Evolutionary conservation across 768 basidiomycete species (phyloP).

Genomic region (Lentinula sp.): DNA sequence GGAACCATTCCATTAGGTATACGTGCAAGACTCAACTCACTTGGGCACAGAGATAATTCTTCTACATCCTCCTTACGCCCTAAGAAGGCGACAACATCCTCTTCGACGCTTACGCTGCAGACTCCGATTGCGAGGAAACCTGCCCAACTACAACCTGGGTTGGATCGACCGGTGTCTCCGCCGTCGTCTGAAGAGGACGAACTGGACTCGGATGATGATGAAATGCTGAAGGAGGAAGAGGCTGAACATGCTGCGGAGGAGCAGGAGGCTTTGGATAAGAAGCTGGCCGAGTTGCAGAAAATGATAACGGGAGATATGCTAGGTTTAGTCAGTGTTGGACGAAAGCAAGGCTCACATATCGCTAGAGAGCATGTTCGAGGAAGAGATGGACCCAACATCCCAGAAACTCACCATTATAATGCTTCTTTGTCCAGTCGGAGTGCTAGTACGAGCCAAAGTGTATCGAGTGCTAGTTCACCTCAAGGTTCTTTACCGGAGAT

Average conservation of each 20-base stretch:
- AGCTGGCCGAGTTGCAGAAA: slow-evolving; percentile 59
- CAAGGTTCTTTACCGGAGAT: slow-evolving; percentile 80
- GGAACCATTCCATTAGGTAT: slow-evolving; percentile 48
- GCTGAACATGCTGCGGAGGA: slow-evolving; percentile 61
- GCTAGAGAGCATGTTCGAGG: slow-evolving; percentile 4
- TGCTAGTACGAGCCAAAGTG: slow-evolving; percentile 51
- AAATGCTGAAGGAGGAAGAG: slow-evolving; percentile 62
- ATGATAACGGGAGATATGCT: slow-evolving; percentile 72
- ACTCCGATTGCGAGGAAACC: slow-evolving; percentile 28
- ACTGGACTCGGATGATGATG: slow-evolving; percentile 56
- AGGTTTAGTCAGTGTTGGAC: slow-evolving; percentile 53
- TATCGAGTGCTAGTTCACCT: slow-evolving; percentile 69
- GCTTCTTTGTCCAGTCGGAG: slow-evolving; percentile 39
- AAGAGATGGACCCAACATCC: background rate
- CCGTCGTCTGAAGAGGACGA: slow-evolving; percentile 41
- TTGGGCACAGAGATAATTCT: slow-evolving; percentile 34
- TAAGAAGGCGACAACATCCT: slow-evolving; percentile 51
- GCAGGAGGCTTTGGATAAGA: slow-evolving; percentile 59
- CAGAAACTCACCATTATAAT: background rate
- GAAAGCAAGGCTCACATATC: slow-evolving; percentile 32
- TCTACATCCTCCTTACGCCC: slow-evolving; percentile 21
- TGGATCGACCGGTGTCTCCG: slow-evolving; percentile 27
- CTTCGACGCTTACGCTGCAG: slow-evolving; percentile 70
- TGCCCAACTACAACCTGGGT: slow-evolving; percentile 14
- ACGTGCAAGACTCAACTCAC: slow-evolving; percentile 65